Evolutionary conservation across 169 alveolate genomes (phyloP), one percentile per base, ranked within the genome.

Genomic region (Eimeria praecox): DNA sequence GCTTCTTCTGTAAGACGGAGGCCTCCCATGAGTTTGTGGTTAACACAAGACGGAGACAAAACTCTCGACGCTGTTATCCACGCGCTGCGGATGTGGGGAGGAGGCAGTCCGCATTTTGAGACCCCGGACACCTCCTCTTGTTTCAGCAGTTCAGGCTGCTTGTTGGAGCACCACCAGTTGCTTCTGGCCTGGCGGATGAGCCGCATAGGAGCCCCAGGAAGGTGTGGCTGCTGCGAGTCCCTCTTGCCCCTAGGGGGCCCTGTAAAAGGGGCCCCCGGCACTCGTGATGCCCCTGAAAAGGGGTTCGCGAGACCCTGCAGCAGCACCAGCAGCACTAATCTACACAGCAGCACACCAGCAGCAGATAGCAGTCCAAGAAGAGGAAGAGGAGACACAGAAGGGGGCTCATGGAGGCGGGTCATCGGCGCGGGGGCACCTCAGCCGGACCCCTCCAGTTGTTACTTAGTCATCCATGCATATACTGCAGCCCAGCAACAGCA

Each of bases 141-240:
- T 44, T 33, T 42, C 80, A 35, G 49, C 62, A 49, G 75, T 82
- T 59, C 82, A 62, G 93, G 80, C 38, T 86, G 93, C 40, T 73
- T 86, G 80, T 64, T 86, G 46, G 82, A 62, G 82, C 93, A 86
- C n/a, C 93, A 27, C 44, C 93, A 86, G 93, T 40, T 86, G 77
- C 82, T 86, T 8, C 62, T 86, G 6, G 93, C 93, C 42, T 86
- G 93, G 93, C 78, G 80, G 27, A 86, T 86, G 93, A 62, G 93
- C 64, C 93, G 93, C 27, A 56, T 49, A 62, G 93, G 93, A 44
- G 93, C 80, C 46, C 93, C 93, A 40, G 93, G 93, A 38, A 38
- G 93, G 40, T 86, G 93, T 42, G 93, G 93, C 82, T 86, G 93
- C 40, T 86, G 82, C 80, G 93, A 86, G 93, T 56, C 93, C 66